A percentile compares a stretch with the other conserved stretches of the same genome.
These are phyloP conservation scores for Boletus sp. DNA, from an alignment of 768 basidiomycete species.

Conservation along the genomic window DNA sequence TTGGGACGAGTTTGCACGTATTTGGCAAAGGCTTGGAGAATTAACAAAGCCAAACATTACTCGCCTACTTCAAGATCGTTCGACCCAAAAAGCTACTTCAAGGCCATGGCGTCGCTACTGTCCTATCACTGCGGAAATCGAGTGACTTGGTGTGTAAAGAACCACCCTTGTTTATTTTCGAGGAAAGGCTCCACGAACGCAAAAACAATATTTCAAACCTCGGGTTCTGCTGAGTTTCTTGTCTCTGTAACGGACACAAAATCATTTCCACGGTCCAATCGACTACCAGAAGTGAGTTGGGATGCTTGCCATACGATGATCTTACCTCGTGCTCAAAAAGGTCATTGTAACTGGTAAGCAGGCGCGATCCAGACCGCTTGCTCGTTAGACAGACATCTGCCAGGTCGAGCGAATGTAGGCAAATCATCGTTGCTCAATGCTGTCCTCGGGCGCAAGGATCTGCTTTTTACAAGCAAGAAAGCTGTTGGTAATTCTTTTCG, in stretches of 20 bases:
- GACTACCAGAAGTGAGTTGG: constrained; percentile 29
- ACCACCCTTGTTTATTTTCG: not conserved
- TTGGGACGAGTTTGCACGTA: no score
- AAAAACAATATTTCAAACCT: constrained; percentile 18
- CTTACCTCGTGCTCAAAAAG: constrained; percentile 11
- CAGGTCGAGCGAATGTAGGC: constrained; percentile 76
- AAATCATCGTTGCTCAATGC: constrained; percentile 75
- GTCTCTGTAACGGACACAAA: constrained; percentile 14
- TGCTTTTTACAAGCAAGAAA: constrained; percentile 66
- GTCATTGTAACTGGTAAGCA: constrained; percentile 28
- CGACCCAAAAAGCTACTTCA: not conserved
- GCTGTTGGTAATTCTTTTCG: constrained; percentile 44
- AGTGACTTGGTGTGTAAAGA: not conserved
- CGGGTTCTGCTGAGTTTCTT: constrained; percentile 30
- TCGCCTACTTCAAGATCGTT: no score
- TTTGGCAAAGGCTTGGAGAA: no score
- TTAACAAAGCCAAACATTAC: no score
- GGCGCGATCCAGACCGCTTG: not conserved
- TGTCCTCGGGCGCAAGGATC: constrained; percentile 52
- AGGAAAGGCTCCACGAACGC: constrained; percentile 15
- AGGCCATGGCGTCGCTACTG: constrained; percentile 16
- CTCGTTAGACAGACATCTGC: not conserved
- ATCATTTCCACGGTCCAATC: constrained; percentile 17
- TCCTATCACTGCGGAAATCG: not conserved
- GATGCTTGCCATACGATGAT: not conserved